These are phyloP conservation scores for Moringa oleifera DNA, from an alignment of 345 rosid genomes.

Conservation along the genomic window DNA sequence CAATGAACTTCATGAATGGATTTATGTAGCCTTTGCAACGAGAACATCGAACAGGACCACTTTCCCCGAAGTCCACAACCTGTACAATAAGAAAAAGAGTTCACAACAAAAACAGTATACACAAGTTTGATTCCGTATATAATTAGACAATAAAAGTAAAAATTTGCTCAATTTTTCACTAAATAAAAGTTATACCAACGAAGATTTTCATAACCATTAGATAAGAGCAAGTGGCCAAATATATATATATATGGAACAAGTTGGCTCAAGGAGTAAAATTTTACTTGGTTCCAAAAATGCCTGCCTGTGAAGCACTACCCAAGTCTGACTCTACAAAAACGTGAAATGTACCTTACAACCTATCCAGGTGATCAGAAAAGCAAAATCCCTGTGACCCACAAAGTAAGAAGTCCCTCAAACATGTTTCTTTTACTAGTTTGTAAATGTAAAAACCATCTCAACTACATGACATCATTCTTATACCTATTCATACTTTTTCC, in stretches of 20 bases:
- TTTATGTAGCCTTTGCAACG: slow-evolving; percentile 94
- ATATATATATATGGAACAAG: no score
- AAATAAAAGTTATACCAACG: no score
- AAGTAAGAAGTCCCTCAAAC: neutral
- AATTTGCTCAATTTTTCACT: no score
- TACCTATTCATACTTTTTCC: neutral
- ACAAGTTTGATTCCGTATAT: neutral
- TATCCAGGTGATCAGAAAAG: no score
- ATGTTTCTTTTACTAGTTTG: neutral
- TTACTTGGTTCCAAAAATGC: no score
- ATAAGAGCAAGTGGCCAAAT: no score
- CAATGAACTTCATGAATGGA: slow-evolving; percentile 88
- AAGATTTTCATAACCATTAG: neutral
- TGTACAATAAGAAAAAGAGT: slow-evolving; percentile 27
- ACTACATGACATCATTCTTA: neutral
- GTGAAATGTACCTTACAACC: no score
- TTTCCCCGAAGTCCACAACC: slow-evolving; percentile 93
- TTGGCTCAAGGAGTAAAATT: no score
- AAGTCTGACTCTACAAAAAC: no score
- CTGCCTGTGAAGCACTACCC: no score
- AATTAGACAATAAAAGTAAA: neutral
- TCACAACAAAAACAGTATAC: slow-evolving; percentile 5
- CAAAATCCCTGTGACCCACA: neutral
- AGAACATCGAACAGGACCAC: slow-evolving; percentile 89
- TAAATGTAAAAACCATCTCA: neutral